phyloP scores from a whole-genome alignment of 192 early-diverging fungal genomes.

The Coemansia erecta region DNA sequence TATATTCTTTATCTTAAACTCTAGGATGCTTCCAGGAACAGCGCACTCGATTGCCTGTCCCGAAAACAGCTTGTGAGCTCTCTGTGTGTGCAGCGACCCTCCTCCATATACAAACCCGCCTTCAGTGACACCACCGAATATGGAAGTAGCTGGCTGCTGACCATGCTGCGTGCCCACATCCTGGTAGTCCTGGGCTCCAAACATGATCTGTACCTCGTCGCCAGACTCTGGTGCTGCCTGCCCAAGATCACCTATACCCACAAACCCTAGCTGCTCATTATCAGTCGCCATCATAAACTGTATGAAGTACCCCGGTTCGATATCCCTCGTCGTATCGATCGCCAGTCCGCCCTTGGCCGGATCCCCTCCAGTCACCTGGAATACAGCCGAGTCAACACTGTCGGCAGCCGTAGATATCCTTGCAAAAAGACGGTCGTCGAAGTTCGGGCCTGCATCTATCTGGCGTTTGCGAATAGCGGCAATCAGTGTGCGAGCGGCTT shows the following conservation, averaged over 20 bases:
- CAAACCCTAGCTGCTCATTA: not conserved
- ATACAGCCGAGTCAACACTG: slow-evolving; percentile 7
- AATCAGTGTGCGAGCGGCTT: slow-evolving; percentile 23
- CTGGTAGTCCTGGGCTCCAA: too few species aligned
- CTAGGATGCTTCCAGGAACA: slow-evolving; percentile 28
- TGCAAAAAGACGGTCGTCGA: slow-evolving; percentile 29
- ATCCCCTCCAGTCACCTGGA: slow-evolving; percentile 47
- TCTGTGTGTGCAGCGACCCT: not conserved
- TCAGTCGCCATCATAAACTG: slow-evolving; percentile 31
- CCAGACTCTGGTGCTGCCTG: too few species aligned
- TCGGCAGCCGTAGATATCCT: slow-evolving; percentile 1
- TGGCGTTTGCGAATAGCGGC: slow-evolving; percentile 15
- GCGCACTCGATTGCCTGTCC: slow-evolving; percentile 30
- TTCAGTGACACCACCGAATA: slow-evolving; percentile 30
- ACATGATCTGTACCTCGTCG: too few species aligned
- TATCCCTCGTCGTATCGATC: slow-evolving; percentile 34
- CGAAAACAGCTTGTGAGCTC: slow-evolving; percentile 12
- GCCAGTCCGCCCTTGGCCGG: slow-evolving; percentile 49
- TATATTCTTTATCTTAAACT: too few species aligned
- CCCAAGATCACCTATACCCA: too few species aligned
- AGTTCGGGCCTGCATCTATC: not conserved
- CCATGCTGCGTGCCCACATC: too few species aligned
- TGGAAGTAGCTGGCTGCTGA: not conserved
- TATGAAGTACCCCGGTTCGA: slow-evolving; percentile 21
- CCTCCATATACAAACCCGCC: slow-evolving; percentile 39